Base-by-base conservation (phyloP, 495 filamentous ascomycete species). In the Neurospora sp. region DNA sequence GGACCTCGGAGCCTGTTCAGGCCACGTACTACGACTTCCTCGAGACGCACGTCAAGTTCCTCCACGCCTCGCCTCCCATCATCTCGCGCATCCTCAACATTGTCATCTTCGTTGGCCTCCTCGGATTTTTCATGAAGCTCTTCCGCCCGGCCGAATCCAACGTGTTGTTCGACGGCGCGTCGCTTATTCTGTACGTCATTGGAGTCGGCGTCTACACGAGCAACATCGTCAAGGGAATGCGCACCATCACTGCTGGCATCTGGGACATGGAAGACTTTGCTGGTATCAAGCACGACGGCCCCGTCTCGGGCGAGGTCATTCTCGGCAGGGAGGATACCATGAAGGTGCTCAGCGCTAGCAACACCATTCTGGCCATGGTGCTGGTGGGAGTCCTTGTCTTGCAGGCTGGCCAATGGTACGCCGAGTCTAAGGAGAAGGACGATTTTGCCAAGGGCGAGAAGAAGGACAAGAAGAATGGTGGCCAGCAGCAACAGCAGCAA, bases 361-460 rank as follows among this genome's bases (percentile, higher is more conserved):
- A 98, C 79, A 97, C 95, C 3, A 99, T 99, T 75, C 77, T 98
- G 48, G 96, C 94, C 69, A 84, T 99, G 45, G 93, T 99, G 37
- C 81, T 98, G 70, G 89, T 97, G 0, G 96, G 96, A 4, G 92
- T 99, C 38, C 77, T 99, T 73, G 92, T 96, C 40, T 84, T 99
- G 78, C 96, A 99, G 89, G 94, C 93, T 8, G 96, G 96, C 14
- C 95, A 98, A 86, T 99, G 96, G 96, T 99, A 99, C 84, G 96
- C 96, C 37, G 94, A 97, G 87, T 84, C 90, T 74, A 97, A 96
- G 88, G 94, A 98, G 81, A 84, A 84, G 78, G 90, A 94, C 82
- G 95, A 98, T 83, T 85, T 84, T 74, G 69, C 68, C 14, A 59
- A 72, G 68, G 45, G 40, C 39, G 90, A 88, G 79, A 83, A 83